These are phyloP conservation scores for Hanseniaspora vineae DNA, from an alignment of 805 yeast species.

Conservation along the genomic window DNA sequence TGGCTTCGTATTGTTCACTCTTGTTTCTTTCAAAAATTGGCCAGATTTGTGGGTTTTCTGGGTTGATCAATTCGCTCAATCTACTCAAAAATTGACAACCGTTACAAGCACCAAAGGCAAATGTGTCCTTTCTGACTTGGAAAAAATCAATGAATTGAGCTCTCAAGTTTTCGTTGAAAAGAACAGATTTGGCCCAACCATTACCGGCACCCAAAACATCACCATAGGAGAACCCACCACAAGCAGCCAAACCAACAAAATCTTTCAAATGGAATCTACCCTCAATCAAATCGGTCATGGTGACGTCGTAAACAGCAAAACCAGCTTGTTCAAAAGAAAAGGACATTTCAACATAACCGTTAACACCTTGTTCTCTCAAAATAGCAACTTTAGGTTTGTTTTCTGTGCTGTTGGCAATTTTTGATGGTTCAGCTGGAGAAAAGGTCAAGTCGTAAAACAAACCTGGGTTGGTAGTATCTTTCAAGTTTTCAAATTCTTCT, in stretches of 20 bases:
- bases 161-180: constrained; percentile 69
- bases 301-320: constrained; percentile 86
- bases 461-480: constrained; percentile 85
- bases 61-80: constrained; percentile 64
- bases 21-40: constrained; percentile 85
- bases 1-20: constrained; percentile 93
- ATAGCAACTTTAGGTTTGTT: constrained; percentile 85
- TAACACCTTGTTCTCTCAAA: constrained; percentile 95
- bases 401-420: constrained; percentile 7
- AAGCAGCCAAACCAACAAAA: constrained; percentile 91
- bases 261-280: constrained; percentile 62
- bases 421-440: constrained; percentile 39
- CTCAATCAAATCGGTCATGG: constrained; percentile 81
- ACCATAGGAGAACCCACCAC: constrained; percentile 98
- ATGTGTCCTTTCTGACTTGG: constrained; percentile 78
- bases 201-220: constrained; percentile 98
- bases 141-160: constrained; percentile 69
- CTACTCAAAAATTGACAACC: constrained; percentile 95
- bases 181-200: constrained; percentile 96
- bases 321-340: constrained; percentile 94
- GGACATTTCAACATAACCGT: constrained; percentile 97
- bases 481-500: constrained; percentile 65
- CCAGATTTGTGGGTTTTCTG: constrained; percentile 85
- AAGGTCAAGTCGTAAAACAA: constrained; percentile 67
- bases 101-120: constrained; percentile 96